Base-by-base conservation (phyloP, 331 rosid species). In the Malus hybrid region DNA sequence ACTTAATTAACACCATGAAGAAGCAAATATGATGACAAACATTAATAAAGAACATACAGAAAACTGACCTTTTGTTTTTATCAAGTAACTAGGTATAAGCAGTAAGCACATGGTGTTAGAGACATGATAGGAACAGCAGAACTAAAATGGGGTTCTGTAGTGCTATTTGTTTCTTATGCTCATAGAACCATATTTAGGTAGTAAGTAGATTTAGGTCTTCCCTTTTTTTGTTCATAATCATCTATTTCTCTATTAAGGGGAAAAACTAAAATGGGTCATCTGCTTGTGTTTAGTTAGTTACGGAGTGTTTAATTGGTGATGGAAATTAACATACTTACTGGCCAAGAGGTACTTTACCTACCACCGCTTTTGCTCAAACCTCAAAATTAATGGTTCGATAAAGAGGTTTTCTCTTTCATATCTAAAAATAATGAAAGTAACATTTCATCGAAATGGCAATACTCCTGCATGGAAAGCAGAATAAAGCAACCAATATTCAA, bases 121-220 rank as follows among this genome's bases (percentile, higher is more conserved):
- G 78, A 72, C 59, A 72, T 86, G 97, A 86, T 46, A 87, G 89
- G 81, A 80, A 86, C 93, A 76, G 67, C 72, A 77, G 82, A 91
- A 83, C 90, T 80, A 80, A 79, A 70, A 81, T 69, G 77, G 82
- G 71, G 72, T 62, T 83, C 74, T 70, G 13, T 6, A 34, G 65
- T 70, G 62, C 62, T 69, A n/a, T 76, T 76, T 75, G 77, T 80
- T 85, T 84, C 80, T 85, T 85, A 74, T 16, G 57, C n/a, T 16
- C 31, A 33, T 59, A 75, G 72, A 75, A 64, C 63, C 78, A 60
- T 68, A 52, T 78, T 78, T 77, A 77, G 91, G 96, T 89, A 71
- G 71, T 68, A 78, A 65, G 91, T 89, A 83, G 74, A 76, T 81
- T 72, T 88, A 83, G 73, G 36, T 72, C 70, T 28, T 31, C 28